phyloP scores from a whole-genome alignment of 371 early-diverging fungal species.

The Apophysomyces sp. region DNA sequence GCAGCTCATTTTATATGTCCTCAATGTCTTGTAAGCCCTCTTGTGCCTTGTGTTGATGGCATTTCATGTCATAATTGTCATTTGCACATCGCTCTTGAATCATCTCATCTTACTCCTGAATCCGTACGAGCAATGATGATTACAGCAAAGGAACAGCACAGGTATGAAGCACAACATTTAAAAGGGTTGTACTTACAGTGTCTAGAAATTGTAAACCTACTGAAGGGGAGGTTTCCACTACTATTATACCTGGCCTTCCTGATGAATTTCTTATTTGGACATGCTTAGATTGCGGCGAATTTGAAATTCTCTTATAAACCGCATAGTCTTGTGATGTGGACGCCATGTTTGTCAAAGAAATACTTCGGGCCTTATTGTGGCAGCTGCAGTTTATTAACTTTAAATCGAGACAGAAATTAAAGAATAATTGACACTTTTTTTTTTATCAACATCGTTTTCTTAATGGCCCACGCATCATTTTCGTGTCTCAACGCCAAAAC shows the following conservation, averaged over 20 bases:
- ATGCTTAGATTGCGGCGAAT: constrained; percentile 10
- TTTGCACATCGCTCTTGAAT: constrained; percentile 1
- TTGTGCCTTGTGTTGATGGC: constrained; percentile 4
- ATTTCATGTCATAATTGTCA: constrained; percentile 5
- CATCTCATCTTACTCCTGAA: background rate
- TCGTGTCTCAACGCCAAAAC: too few species aligned
- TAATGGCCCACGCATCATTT: too few species aligned
- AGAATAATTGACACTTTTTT: too few species aligned
- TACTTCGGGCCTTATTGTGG: too few species aligned
- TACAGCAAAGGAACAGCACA: background rate
- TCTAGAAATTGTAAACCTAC: background rate
- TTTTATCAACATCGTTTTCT: too few species aligned
- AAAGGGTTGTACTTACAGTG: background rate
- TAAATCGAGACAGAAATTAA: too few species aligned
- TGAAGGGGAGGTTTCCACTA: background rate
- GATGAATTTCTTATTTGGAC: constrained; percentile 14
- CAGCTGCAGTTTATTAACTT: too few species aligned
- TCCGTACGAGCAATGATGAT: constrained; percentile 1
- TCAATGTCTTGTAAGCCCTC: constrained; percentile 1
- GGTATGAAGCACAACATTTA: background rate
- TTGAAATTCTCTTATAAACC: constrained; percentile 14
- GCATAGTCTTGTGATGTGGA: background rate
- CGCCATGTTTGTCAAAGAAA: too few species aligned
- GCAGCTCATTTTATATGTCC: constrained; percentile 8
- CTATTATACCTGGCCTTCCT: background rate